Percentiles rank a stretch among this genome's conserved stretches.
These are phyloP conservation scores for Parietaria judaica DNA, from an alignment of 306 rosid species.

Conservation along the genomic window DNA sequence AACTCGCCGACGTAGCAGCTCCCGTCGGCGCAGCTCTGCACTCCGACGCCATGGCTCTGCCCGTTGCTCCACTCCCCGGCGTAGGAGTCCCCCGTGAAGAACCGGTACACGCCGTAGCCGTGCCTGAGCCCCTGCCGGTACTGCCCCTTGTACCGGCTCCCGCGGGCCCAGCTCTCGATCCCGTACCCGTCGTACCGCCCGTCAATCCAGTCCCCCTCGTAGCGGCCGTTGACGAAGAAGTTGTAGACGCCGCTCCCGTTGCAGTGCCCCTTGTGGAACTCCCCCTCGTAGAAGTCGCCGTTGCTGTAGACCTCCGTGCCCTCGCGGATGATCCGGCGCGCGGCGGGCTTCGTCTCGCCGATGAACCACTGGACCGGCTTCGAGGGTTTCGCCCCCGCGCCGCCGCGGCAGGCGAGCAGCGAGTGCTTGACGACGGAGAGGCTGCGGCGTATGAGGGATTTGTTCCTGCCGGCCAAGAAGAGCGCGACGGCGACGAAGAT, in stretches of 20 bases:
- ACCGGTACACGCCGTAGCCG: slow-evolving; percentile 78
- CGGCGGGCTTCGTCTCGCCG: slow-evolving; percentile 39
- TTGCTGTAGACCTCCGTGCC: slow-evolving; percentile 95
- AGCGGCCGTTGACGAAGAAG: slow-evolving; percentile 77
- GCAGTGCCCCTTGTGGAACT: slow-evolving; percentile 67
- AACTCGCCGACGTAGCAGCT: slow-evolving; percentile 82
- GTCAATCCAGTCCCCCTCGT: slow-evolving; percentile 95
- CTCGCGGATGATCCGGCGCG: slow-evolving; percentile 45
- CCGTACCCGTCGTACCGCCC: slow-evolving; percentile 91
- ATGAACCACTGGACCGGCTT: slow-evolving; percentile 90
- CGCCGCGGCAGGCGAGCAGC: slow-evolving; percentile 36
- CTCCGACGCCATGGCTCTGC: slow-evolving; percentile 90
- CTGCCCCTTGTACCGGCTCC: slow-evolving; percentile 77
- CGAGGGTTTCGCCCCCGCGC: slow-evolving; percentile 24
- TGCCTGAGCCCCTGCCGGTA: slow-evolving; percentile 79
- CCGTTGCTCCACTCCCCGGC: slow-evolving; percentile 93
- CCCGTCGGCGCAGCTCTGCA: slow-evolving; percentile 86
- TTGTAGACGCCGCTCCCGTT: slow-evolving; percentile 96
- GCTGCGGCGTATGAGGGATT: slow-evolving; percentile 40
- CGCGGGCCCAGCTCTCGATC: slow-evolving; percentile 90
- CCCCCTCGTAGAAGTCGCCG: slow-evolving; percentile 96
- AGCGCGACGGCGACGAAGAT: slow-evolving; percentile 73
- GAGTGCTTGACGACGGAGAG: slow-evolving; percentile 42
- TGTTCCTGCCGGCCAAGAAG: slow-evolving; percentile 61
- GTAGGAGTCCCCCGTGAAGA: slow-evolving; percentile 83